Conservation (phyloP, 2,329 filamentous ascomycete genomes). For the Cordyceps fumosorosea region DNA sequence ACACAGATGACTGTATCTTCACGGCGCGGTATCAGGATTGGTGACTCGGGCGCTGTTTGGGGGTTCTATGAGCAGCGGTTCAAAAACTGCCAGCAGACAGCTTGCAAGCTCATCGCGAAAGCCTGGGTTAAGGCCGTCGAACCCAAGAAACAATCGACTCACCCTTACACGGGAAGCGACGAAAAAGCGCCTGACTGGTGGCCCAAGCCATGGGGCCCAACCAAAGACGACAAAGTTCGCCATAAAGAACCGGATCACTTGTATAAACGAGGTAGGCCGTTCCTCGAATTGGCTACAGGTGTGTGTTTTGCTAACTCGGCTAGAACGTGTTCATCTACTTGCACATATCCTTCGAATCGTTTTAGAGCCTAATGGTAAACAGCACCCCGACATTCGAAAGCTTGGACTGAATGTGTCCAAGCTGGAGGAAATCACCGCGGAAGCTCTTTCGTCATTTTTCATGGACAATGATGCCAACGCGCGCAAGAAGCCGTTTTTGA, state of each 20-base stretch:
- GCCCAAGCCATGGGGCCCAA: slow-evolving; percentile 49
- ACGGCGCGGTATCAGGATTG: slow-evolving; percentile 43
- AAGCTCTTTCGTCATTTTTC: slow-evolving; percentile 53
- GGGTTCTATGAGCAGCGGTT: slow-evolving; percentile 56
- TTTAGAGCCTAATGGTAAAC: slow-evolving; percentile 40
- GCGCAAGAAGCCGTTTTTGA: slow-evolving; percentile 48
- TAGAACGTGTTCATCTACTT: slow-evolving; percentile 54
- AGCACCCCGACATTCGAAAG: slow-evolving; percentile 47
- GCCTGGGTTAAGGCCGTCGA: slow-evolving; percentile 70
- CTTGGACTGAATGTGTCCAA: slow-evolving; percentile 47
- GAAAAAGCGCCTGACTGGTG: slow-evolving; percentile 61
- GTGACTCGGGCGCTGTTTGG: slow-evolving; percentile 47
- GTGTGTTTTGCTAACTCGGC: slow-evolving; percentile 5
- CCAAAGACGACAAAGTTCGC: slow-evolving; percentile 48
- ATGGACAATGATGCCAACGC: slow-evolving; percentile 49
- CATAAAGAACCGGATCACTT: slow-evolving; percentile 72
- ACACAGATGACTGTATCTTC: slow-evolving; percentile 32
- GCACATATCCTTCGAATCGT: slow-evolving; percentile 55
- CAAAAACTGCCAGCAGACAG: slow-evolving; percentile 61
- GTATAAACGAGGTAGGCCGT: slow-evolving; percentile 54
- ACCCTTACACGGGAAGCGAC: slow-evolving; percentile 63
- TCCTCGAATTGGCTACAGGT: neutral
- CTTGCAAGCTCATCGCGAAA: slow-evolving; percentile 67
- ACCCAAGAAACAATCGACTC: slow-evolving; percentile 69
- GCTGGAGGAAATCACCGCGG: slow-evolving; percentile 51